Evolutionary conservation across 352 stramenopile species (phyloP).

Genomic region (Pythium volutum): DNA sequence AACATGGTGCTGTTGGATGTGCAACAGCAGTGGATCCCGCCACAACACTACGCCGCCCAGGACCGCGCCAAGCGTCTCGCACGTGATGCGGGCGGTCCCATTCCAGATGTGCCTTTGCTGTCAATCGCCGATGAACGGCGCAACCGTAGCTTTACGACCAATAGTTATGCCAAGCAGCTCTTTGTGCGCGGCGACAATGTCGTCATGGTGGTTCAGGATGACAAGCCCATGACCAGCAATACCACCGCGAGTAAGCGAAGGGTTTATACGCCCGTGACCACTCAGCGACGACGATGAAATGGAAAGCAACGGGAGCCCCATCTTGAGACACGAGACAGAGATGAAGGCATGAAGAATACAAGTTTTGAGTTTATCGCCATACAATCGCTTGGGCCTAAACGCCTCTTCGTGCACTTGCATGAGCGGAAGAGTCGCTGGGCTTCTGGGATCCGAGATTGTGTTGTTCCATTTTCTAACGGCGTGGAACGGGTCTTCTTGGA

Average conservation of each 20-base stretch:
- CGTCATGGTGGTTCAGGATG: constrained; percentile 60
- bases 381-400: too few relatives aligned
- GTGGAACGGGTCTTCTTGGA: not conserved
- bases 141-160: constrained; percentile 43
- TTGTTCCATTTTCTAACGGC: not conserved
- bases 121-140: constrained; percentile 38
- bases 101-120: constrained; percentile 27
- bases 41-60: constrained; percentile 30
- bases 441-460: not conserved
- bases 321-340: not conserved
- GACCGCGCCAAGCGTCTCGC: constrained; percentile 29
- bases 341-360: too few relatives aligned
- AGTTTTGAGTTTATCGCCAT: too few relatives aligned
- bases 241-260: not conserved
- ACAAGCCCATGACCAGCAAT: not conserved
- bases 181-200: constrained; percentile 93
- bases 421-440: too few relatives aligned
- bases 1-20: constrained; percentile 93
- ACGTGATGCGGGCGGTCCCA: not conserved
- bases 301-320: too few relatives aligned
- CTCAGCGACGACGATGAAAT: not conserved
- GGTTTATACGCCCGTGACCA: not conserved
- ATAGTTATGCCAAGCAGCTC: constrained; percentile 79
- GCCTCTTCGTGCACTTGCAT: too few relatives aligned
- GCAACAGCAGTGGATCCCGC: constrained; percentile 64